phyloP scores from a whole-genome alignment of 2,329 filamentous ascomycete species.

The Neocatenulostroma microsporum region DNA sequence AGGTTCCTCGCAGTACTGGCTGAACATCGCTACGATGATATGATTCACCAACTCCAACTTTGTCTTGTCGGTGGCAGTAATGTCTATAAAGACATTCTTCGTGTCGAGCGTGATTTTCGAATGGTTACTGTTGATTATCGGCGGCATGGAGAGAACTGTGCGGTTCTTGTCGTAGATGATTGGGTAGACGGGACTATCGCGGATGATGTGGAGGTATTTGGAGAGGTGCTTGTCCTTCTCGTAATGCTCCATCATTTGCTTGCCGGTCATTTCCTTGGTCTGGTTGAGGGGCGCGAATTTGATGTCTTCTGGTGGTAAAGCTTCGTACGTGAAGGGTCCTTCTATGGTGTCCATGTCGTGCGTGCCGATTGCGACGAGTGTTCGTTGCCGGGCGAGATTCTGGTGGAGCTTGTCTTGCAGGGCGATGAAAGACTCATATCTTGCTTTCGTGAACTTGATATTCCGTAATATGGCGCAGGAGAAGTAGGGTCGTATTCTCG shows the following conservation, averaged over 20 bases:
- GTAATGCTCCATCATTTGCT: slow-evolving; percentile 89
- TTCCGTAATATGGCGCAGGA: slow-evolving; percentile 83
- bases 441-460: slow-evolving; percentile 81
- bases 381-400: slow-evolving; percentile 87
- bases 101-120: slow-evolving; percentile 92
- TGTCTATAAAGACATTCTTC: slow-evolving; percentile 92
- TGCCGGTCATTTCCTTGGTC: slow-evolving; percentile 75
- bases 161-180: slow-evolving; percentile 88
- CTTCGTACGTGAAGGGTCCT: slow-evolving; percentile 95
- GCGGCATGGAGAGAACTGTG: slow-evolving; percentile 83
- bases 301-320: slow-evolving; percentile 82
- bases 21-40: slow-evolving; percentile 97
- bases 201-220: slow-evolving; percentile 87
- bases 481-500: slow-evolving; percentile 75
- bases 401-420: slow-evolving; percentile 97
- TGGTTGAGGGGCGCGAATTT: slow-evolving; percentile 88
- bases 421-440: slow-evolving; percentile 95
- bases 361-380: slow-evolving; percentile 92
- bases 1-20: slow-evolving; percentile 73
- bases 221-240: slow-evolving; percentile 88
- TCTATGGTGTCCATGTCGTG: slow-evolving; percentile 91
- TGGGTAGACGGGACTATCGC: slow-evolving; percentile 87
- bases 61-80: slow-evolving; percentile 90
- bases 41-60: slow-evolving; percentile 95
- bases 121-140: slow-evolving; percentile 95